These are phyloP conservation scores for Rhizoclosmatium sp. DNA, from an alignment of 192 early-diverging fungal species.

Conservation along the genomic window DNA sequence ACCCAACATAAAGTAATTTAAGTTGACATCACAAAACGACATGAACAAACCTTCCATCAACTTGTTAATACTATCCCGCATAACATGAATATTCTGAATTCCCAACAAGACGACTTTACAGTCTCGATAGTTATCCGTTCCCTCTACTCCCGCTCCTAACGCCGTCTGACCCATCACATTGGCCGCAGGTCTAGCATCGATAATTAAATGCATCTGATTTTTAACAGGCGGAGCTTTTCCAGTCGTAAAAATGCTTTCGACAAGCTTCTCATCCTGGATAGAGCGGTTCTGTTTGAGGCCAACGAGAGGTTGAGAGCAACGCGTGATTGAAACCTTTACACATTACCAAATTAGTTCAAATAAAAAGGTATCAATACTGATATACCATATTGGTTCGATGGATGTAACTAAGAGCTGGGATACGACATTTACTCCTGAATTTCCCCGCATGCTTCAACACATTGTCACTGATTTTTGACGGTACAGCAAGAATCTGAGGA, in stretches of 20 bases:
- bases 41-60: constrained; percentile 77
- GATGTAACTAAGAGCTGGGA: constrained; percentile 90
- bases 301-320: constrained; percentile 94
- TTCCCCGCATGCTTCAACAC: constrained; percentile 86
- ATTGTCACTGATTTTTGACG: constrained; percentile 87
- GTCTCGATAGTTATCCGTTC: constrained; percentile 89
- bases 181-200: constrained; percentile 93
- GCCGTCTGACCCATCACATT: constrained; percentile 94
- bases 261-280: constrained; percentile 96
- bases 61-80: constrained; percentile 86
- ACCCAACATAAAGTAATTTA: background rate
- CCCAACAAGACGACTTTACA: constrained; percentile 88
- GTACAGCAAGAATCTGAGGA: constrained; percentile 82
- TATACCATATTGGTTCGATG: constrained; percentile 80
- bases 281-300: constrained; percentile 95
- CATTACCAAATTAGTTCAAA: too few species aligned
- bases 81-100: constrained; percentile 99
- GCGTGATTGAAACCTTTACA: constrained; percentile 81
- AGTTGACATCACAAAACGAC: too few species aligned
- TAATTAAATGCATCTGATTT: constrained; percentile 75
- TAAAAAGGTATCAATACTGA: background rate
- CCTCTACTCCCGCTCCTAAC: constrained; percentile 94
- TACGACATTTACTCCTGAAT: constrained; percentile 88
- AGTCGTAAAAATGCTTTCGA: constrained; percentile 88
- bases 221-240: constrained; percentile 48